A percentile compares a stretch with the other conserved stretches of the same genome.
Evolutionary conservation across 106 monocot genomes (phyloP).

Genomic region (Narthecium ossifragum): DNA sequence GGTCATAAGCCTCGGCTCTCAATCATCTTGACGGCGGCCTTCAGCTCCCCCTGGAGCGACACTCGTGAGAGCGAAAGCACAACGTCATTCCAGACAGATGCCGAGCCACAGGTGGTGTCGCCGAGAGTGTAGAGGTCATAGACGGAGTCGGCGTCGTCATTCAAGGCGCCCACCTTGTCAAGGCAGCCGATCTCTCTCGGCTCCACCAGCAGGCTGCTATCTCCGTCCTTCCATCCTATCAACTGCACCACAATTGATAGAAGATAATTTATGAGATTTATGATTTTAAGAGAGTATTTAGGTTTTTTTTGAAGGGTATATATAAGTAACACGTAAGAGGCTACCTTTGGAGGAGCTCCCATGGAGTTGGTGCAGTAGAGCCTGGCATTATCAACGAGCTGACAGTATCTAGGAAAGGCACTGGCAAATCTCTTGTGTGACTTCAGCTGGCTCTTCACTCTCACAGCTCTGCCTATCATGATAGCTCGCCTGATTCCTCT

Average conservation of each 20-base stretch:
- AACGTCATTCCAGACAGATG: slow-evolving; percentile 41
- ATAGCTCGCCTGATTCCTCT: slow-evolving; percentile 90
- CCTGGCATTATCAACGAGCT: slow-evolving; percentile 74
- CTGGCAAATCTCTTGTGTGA: slow-evolving; percentile 85
- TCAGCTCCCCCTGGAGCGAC: slow-evolving; percentile 37
- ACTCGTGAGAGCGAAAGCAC: slow-evolving; percentile 39
- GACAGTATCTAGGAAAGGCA: slow-evolving; percentile 59
- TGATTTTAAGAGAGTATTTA: background rate
- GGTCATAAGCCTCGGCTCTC: slow-evolving; percentile 22
- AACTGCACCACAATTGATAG: slow-evolving; percentile 26
- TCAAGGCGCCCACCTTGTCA: slow-evolving; percentile 37
- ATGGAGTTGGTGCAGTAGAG: slow-evolving; percentile 70
- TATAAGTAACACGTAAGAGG: background rate
- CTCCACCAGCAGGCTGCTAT: slow-evolving; percentile 54
- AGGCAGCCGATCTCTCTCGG: slow-evolving; percentile 44
- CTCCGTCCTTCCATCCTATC: slow-evolving; percentile 77
- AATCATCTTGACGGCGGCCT: slow-evolving; percentile 21
- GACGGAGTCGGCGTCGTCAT: slow-evolving; percentile 60
- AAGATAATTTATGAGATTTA: background rate
- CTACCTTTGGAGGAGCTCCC: slow-evolving; percentile 59
- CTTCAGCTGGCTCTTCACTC: slow-evolving; percentile 82
- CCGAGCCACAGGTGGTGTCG: slow-evolving; percentile 6
- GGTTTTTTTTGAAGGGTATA: background rate
- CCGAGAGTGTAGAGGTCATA: slow-evolving; percentile 45
- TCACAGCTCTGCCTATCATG: slow-evolving; percentile 67